These are phyloP conservation scores for Trifolium pratense DNA, from an alignment of 306 rosid genomes.

Conservation along the genomic window DNA sequence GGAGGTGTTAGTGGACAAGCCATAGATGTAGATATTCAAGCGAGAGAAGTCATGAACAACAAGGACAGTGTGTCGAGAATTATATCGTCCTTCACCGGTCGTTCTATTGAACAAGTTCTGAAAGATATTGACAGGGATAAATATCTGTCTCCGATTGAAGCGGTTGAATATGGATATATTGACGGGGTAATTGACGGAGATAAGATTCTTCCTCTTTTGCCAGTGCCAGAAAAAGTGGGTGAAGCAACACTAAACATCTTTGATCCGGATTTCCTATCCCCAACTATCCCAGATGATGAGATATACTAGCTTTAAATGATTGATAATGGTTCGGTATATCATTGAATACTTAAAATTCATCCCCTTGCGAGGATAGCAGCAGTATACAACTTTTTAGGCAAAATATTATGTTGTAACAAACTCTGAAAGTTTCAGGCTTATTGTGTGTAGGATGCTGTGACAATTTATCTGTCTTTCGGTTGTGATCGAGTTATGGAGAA, in stretches of 20 bases:
- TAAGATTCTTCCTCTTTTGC: constrained; percentile 74
- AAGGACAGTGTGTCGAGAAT: constrained; percentile 74
- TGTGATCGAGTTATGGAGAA: constrained; percentile 29
- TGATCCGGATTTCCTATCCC: constrained; percentile 69
- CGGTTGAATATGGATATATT: constrained; percentile 88
- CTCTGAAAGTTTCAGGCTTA: constrained; percentile 28
- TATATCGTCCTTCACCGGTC: constrained; percentile 74
- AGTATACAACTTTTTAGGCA: constrained; percentile 35
- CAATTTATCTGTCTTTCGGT: constrained; percentile 19
- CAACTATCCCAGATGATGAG: constrained; percentile 87
- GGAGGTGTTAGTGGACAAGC: constrained; percentile 99
- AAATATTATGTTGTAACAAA: constrained; percentile 39
- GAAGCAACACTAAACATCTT: constrained; percentile 48
- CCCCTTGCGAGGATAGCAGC: constrained; percentile 34
- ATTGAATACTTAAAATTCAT: constrained; percentile 37
- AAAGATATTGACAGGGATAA: constrained; percentile 88
- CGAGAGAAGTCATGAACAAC: constrained; percentile 81
- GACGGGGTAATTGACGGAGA: constrained; percentile 87
- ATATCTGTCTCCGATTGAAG: constrained; percentile 95
- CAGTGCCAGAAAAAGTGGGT: constrained; percentile 81
- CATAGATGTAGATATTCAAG: constrained; percentile 92
- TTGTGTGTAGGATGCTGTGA: constrained; percentile 3
- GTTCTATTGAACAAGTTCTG: constrained; percentile 79
- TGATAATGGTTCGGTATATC: constrained; percentile 23
- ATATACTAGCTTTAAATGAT: constrained; percentile 58